Percentiles rank a stretch among this genome's conserved stretches.
Conservation (phyloP, 805 yeast species). For the Kazachstania martiniae region DNA sequence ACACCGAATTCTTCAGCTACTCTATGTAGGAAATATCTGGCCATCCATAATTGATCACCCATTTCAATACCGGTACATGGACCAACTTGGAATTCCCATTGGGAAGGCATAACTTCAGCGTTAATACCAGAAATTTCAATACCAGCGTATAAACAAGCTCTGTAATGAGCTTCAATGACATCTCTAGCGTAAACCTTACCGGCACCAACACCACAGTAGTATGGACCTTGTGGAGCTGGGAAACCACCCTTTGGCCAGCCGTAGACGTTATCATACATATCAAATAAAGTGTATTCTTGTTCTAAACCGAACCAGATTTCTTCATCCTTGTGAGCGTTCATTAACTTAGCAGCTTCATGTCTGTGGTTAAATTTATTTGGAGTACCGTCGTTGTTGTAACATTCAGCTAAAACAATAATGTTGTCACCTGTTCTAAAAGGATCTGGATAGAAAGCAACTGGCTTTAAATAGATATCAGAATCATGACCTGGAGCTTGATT, state of each 20-base stretch:
- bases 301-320: slow-evolving; percentile 96
- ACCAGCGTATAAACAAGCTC: slow-evolving; percentile 94
- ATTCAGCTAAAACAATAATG: slow-evolving; percentile 88
- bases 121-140: slow-evolving; percentile 88
- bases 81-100: slow-evolving; percentile 99
- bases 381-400: slow-evolving; percentile 97
- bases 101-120: slow-evolving; percentile 99
- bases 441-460: slow-evolving; percentile 90
- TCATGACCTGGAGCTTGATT: slow-evolving; percentile 98
- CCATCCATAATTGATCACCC: slow-evolving; percentile 97
- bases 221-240: slow-evolving; percentile 99
- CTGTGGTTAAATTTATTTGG: slow-evolving; percentile 98
- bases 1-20: slow-evolving; percentile 98
- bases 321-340: slow-evolving; percentile 81
- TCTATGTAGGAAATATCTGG: slow-evolving; percentile 85
- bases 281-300: slow-evolving; percentile 96
- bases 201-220: slow-evolving; percentile 99
- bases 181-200: slow-evolving; percentile 98
- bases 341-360: slow-evolving; percentile 89
- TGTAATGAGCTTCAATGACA: slow-evolving; percentile 97
- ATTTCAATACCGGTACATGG: slow-evolving; percentile 90
- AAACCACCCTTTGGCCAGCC: slow-evolving; percentile 99
- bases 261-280: slow-evolving; percentile 77
- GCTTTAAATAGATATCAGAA: slow-evolving; percentile 90
- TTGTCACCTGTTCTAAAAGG: slow-evolving; percentile 98